Evolutionary conservation across 73 alveolate species (phyloP).

Genomic region (Paramecium caudatum): DNA sequence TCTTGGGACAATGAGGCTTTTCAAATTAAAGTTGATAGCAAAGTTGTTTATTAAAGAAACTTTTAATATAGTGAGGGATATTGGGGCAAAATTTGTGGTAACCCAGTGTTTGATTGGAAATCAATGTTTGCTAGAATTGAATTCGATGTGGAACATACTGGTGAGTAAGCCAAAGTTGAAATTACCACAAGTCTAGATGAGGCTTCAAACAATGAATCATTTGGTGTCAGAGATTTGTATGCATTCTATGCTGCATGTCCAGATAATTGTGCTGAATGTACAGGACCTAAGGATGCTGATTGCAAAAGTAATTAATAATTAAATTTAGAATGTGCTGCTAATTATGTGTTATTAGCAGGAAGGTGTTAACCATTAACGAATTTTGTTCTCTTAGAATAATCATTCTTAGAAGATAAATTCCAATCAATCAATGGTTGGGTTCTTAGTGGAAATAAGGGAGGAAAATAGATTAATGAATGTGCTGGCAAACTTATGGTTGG

Average conservation of each 20-base stretch:
- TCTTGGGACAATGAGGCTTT: slow-evolving; percentile 65
- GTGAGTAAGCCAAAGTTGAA: slow-evolving; percentile 9
- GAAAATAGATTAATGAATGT: slow-evolving; percentile 6
- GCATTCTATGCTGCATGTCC: slow-evolving; percentile 29
- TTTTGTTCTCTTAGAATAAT: slow-evolving; percentile 8
- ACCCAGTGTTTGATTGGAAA: neutral
- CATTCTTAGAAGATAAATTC: slow-evolving; percentile 60
- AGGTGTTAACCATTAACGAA: slow-evolving; percentile 36
- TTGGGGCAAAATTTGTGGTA: slow-evolving; percentile 43
- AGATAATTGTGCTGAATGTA: slow-evolving; percentile 56
- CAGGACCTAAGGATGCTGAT: slow-evolving; percentile 36
- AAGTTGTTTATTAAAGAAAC: slow-evolving; percentile 13
- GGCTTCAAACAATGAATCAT: slow-evolving; percentile 15
- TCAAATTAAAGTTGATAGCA: slow-evolving; percentile 6
- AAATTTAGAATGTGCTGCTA: slow-evolving; percentile 14
- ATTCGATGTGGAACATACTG: slow-evolving; percentile 49
- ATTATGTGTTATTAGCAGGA: slow-evolving; percentile 17
- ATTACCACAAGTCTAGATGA: slow-evolving; percentile 38
- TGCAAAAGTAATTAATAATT: slow-evolving; percentile 9
- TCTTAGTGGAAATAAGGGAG: neutral
- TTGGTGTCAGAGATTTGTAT: slow-evolving; percentile 55
- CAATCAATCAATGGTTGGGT: slow-evolving; percentile 24
- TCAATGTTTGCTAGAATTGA: slow-evolving; percentile 12
- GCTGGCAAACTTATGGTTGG: slow-evolving; percentile 35
- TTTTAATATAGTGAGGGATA: slow-evolving; percentile 20